Conservation (phyloP, 352 stramenopile genomes). For the Globisporangium recalcitrans region DNA sequence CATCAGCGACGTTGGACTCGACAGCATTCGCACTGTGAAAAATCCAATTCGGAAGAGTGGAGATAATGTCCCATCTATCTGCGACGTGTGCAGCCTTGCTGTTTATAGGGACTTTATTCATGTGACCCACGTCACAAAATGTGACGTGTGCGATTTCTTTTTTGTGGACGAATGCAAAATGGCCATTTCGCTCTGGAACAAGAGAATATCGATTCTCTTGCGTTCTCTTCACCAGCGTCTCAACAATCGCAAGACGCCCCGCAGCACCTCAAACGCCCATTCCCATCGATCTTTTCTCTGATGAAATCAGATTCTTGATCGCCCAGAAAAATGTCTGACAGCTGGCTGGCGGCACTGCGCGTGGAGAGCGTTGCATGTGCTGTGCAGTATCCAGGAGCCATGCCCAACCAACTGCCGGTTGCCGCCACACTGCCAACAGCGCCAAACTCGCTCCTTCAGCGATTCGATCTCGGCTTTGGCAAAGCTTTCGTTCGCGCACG, state of each 20-base stretch:
- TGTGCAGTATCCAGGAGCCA: too few species aligned
- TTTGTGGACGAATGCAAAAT: background rate
- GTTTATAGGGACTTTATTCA: constrained; percentile 3
- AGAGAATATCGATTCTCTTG: background rate
- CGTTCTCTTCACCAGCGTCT: background rate
- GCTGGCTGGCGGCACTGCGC: too few species aligned
- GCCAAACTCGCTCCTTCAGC: too few species aligned
- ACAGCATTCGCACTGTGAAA: background rate
- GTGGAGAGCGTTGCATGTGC: too few species aligned
- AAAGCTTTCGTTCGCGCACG: background rate
- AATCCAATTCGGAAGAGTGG: constrained; percentile 13
- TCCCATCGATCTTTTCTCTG: background rate
- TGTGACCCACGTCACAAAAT: constrained; percentile 5
- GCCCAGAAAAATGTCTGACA: too few species aligned
- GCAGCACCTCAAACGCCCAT: background rate
- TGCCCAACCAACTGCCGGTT: too few species aligned
- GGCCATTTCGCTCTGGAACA: background rate
- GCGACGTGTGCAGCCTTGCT: constrained; percentile 20
- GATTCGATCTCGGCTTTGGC: background rate
- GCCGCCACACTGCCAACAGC: too few species aligned
- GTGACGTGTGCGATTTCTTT: background rate
- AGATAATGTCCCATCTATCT: constrained; percentile 15
- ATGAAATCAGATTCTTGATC: background rate
- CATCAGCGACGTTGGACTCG: constrained; percentile 11
- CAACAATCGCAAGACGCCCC: background rate